Evolutionary conservation across 169 alveolate species (phyloP).

Genomic region (Eimeria mitis): DNA sequence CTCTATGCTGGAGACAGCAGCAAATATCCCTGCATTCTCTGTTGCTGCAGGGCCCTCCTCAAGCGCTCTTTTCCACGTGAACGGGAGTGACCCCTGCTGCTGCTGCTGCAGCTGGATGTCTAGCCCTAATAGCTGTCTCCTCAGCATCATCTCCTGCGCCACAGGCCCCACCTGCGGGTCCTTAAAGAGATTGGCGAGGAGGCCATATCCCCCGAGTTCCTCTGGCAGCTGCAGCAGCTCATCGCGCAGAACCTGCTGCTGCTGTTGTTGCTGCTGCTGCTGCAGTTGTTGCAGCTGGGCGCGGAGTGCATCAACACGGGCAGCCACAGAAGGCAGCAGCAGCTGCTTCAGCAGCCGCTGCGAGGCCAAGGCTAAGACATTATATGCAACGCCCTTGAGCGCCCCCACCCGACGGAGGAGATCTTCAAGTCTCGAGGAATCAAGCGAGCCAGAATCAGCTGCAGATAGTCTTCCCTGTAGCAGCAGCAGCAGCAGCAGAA

Average conservation of each 20-base stretch:
- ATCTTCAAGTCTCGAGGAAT: not conserved
- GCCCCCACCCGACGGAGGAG: conserved; percentile 56
- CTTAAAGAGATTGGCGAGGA: conserved; percentile 4
- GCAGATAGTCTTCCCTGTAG: conserved; percentile 22
- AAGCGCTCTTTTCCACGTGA: not conserved
- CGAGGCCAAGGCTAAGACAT: conserved; percentile 36
- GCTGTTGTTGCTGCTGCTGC: conserved; percentile 11
- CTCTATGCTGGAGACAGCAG: conserved; percentile 8
- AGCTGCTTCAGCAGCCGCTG: conserved; percentile 59
- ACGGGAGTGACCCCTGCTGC: conserved; percentile 11
- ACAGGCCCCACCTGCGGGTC: conserved; percentile 4
- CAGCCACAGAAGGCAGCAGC: conserved; percentile 31
- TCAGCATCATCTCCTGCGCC: conserved; percentile 37
- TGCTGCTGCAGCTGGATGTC: conserved; percentile 45
- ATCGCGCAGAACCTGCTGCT: not conserved
- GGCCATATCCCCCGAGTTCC: conserved; percentile 49
- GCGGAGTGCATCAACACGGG: conserved; percentile 7
- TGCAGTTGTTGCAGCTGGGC: conserved; percentile 56
- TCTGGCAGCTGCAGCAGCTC: conserved; percentile 50
- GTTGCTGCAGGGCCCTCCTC: conserved; percentile 11
- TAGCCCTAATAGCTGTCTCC: conserved; percentile 47
- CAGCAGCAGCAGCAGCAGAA: not conserved
- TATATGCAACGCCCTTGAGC: conserved; percentile 17
- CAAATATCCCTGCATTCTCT: conserved; percentile 14
- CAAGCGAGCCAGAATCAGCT: not conserved